Percentiles rank a stretch among this genome's conserved stretches.
Evolutionary conservation across 2,329 filamentous ascomycete species (phyloP).

Genomic region (Thelonectria discophora): DNA sequence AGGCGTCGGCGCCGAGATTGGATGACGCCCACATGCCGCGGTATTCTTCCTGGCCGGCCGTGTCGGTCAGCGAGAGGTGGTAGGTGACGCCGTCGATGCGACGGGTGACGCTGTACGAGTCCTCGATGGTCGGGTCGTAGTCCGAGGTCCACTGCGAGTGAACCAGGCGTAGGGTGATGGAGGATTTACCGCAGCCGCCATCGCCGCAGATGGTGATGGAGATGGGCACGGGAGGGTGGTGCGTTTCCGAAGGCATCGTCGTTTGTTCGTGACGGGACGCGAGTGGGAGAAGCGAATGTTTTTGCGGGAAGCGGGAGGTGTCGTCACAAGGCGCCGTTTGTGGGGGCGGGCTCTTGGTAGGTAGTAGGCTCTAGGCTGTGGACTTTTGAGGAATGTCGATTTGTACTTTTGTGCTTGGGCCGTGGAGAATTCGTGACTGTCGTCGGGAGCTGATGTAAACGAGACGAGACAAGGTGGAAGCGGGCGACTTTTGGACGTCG

Average conservation of each 20-base stretch:
- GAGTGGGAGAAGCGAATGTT: not conserved
- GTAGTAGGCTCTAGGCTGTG: slow-evolving; percentile 10
- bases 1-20: slow-evolving; percentile 82
- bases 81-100: slow-evolving; percentile 82
- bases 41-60: slow-evolving; percentile 90
- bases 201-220: slow-evolving; percentile 88
- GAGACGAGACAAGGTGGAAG: not conserved
- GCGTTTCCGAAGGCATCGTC: slow-evolving; percentile 34
- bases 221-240: slow-evolving; percentile 61
- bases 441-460: not conserved
- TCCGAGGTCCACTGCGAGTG: slow-evolving; percentile 86
- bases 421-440: not conserved
- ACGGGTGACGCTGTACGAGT: slow-evolving; percentile 85
- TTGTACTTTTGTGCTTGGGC: too few relatives aligned
- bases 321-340: slow-evolving; percentile 26
- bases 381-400: too few relatives aligned
- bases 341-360: slow-evolving; percentile 24
- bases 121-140: slow-evolving; percentile 83
- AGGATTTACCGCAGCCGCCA: slow-evolving; percentile 85
- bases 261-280: not conserved
- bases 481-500: slow-evolving; percentile 14
- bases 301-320: not conserved
- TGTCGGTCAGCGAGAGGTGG: slow-evolving; percentile 82
- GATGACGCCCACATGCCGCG: slow-evolving; percentile 84
- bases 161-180: slow-evolving; percentile 83